Evolutionary conservation across 352 stramenopile species (phyloP).

Genomic region (Phytopythium vexans): DNA sequence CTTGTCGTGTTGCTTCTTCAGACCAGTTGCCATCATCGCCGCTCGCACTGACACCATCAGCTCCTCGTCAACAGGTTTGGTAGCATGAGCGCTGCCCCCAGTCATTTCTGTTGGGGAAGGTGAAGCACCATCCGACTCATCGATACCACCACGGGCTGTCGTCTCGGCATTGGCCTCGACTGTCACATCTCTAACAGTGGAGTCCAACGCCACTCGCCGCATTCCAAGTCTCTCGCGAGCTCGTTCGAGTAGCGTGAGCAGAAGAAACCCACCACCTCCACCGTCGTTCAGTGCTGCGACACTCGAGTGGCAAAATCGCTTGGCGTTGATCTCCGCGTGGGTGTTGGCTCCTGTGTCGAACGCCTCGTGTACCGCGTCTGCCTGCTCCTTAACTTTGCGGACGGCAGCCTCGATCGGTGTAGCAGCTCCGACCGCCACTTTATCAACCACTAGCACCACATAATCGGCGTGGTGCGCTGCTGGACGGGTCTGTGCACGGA

Average conservation of each 20-base stretch:
- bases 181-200: constrained; percentile 27
- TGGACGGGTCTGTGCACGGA: constrained; percentile 16
- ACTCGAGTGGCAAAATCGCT: constrained; percentile 20
- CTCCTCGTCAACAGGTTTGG: too few relatives aligned
- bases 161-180: neutral
- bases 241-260: constrained; percentile 24
- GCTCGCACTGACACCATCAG: neutral
- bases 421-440: constrained; percentile 1
- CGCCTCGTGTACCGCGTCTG: constrained; percentile 2
- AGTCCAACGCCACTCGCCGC: constrained; percentile 29
- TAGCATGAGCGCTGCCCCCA: too few relatives aligned
- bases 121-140: too few relatives aligned
- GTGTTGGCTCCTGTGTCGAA: constrained; percentile 7
- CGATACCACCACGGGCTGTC: neutral
- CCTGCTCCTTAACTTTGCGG: constrained; percentile 12
- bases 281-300: constrained; percentile 8
- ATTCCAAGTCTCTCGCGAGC: constrained; percentile 21
- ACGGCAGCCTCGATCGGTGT: constrained; percentile 14
- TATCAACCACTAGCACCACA: constrained; percentile 4
- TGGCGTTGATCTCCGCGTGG: constrained; percentile 49
- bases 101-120: too few relatives aligned
- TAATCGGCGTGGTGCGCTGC: neutral
- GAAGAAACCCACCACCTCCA: constrained; percentile 45
- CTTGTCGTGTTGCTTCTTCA: neutral
- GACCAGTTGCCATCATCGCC: neutral